Base-by-base conservation (phyloP, 495 filamentous ascomycete species). In the Glarea lozoyensis region DNA sequence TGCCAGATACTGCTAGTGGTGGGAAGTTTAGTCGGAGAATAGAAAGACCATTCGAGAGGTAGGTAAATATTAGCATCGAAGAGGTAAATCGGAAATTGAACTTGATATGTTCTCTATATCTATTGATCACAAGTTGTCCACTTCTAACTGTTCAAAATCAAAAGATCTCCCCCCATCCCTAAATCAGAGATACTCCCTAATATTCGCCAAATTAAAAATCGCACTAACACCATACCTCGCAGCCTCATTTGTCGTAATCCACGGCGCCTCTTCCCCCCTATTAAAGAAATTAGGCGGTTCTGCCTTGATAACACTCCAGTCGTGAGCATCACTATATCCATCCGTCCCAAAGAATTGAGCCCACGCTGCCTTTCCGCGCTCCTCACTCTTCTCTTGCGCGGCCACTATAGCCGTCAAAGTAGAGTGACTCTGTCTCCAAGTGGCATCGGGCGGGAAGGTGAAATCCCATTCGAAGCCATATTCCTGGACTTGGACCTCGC, bases 131-230 rank as follows among this genome's bases (percentile, higher is more conserved):
- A n/a, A n/a, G n/a, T n/a, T n/a, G n/a, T n/a, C n/a, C n/a, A n/a
- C n/a, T n/a, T n/a, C n/a, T n/a, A n/a, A n/a, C n/a, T n/a, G n/a
- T n/a, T n/a, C n/a, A n/a, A n/a, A n/a, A n/a, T n/a, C n/a, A n/a
- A n/a, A n/a, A n/a, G n/a, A n/a, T n/a, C n/a, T n/a, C n/a, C n/a
- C n/a, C n/a, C n/a, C n/a, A n/a, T n/a, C n/a, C n/a, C n/a, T n/a
- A n/a, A n/a, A n/a, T n/a, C n/a, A n/a, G n/a, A n/a, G n/a, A n/a
- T n/a, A n/a, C n/a, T n/a, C n/a, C n/a, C n/a, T n/a, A n/a, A n/a
- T n/a, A n/a, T n/a, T n/a, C 46, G 64, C 64, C 44, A 70, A 29
- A 39, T 68, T 60, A 42, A 68, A 61, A 46, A 70, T 70, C 9
- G 59, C 65, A 25, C 65, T 61, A 16, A 67, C 22, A 1, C 65